Percentiles rank a stretch among this genome's conserved stretches.
These are phyloP conservation scores for Sclerotinia minor DNA, from an alignment of 2,329 filamentous ascomycete genomes.

Conservation along the genomic window DNA sequence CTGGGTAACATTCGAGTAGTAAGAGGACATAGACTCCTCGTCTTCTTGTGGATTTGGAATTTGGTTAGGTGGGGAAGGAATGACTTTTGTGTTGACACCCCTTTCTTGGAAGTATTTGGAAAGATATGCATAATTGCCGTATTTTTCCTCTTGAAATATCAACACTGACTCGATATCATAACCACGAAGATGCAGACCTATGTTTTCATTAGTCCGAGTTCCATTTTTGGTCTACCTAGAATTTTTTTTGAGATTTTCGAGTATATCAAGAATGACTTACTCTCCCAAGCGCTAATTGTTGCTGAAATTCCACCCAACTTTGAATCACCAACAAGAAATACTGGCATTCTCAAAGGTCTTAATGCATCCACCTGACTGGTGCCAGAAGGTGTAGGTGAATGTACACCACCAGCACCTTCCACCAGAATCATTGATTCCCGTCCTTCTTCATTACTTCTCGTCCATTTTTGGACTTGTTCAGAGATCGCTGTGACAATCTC, in stretches of 20 bases:
- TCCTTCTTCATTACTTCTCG: conserved; percentile 14
- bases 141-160: conserved; percentile 65
- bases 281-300: conserved; percentile 76
- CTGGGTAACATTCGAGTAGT: conserved; percentile 57
- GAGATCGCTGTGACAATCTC: conserved; percentile 22
- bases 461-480: conserved; percentile 19
- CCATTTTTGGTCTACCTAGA: neutral
- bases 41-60: conserved; percentile 48
- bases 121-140: conserved; percentile 69
- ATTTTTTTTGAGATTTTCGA: accelerated
- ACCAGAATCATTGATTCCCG: conserved; percentile 63
- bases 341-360: conserved; percentile 68
- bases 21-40: conserved; percentile 57
- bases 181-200: conserved; percentile 70
- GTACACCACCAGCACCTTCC: conserved; percentile 80
- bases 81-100: conserved; percentile 55
- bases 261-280: neutral
- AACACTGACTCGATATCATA: conserved; percentile 73
- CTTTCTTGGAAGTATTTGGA: conserved; percentile 64
- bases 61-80: conserved; percentile 60
- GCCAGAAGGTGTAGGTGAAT: conserved; percentile 75
- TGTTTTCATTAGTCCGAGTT: neutral
- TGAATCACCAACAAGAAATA: conserved; percentile 72
- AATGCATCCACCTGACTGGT: conserved; percentile 78
- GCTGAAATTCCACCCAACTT: conserved; percentile 77